These are phyloP conservation scores for Quercus engelmannii DNA, from an alignment of 306 rosid genomes.

Conservation along the genomic window DNA sequence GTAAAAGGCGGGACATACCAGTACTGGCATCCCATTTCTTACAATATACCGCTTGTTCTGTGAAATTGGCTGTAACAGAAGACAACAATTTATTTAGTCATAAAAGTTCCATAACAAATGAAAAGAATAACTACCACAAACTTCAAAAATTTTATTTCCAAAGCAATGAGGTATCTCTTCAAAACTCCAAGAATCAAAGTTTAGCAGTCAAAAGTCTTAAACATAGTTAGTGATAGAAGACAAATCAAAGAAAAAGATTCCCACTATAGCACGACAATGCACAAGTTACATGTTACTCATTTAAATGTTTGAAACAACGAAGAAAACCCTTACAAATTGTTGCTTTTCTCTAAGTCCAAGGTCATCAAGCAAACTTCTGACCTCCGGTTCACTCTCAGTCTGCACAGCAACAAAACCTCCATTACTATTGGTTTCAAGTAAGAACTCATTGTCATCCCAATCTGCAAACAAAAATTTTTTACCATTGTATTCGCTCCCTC, in stretches of 20 bases:
- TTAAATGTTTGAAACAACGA: not conserved
- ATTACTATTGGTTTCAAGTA: not conserved
- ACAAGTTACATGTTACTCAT: not conserved
- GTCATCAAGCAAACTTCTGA: conserved; percentile 56
- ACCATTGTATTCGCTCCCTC: conserved; percentile 99
- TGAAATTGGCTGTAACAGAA: conserved; percentile 68
- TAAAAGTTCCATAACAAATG: not conserved
- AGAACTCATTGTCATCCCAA: conserved; percentile 6
- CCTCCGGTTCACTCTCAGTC: conserved; percentile 81
- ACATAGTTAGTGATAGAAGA: conserved; percentile 3
- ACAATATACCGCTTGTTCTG: conserved; percentile 89
- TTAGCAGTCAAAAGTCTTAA: conserved; percentile 7
- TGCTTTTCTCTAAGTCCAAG: conserved; percentile 87
- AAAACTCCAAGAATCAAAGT: conserved; percentile 8
- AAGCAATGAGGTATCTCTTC: conserved; percentile 2
- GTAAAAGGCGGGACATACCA: conserved; percentile 55
- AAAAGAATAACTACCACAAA: not conserved
- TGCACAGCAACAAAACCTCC: conserved; percentile 33
- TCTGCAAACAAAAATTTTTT: conserved; percentile 15
- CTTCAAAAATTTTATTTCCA: not conserved
- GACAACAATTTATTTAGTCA: conserved; percentile 20
- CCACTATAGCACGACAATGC: not conserved
- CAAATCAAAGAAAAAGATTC: conserved; percentile 8
- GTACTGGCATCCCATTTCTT: conserved; percentile 69
- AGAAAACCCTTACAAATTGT: conserved; percentile 64